Evolutionary conservation across 2,329 filamentous ascomycete genomes (phyloP), one percentile per base, ranked within the genome.

Genomic region (Exophiala aquamarina): DNA sequence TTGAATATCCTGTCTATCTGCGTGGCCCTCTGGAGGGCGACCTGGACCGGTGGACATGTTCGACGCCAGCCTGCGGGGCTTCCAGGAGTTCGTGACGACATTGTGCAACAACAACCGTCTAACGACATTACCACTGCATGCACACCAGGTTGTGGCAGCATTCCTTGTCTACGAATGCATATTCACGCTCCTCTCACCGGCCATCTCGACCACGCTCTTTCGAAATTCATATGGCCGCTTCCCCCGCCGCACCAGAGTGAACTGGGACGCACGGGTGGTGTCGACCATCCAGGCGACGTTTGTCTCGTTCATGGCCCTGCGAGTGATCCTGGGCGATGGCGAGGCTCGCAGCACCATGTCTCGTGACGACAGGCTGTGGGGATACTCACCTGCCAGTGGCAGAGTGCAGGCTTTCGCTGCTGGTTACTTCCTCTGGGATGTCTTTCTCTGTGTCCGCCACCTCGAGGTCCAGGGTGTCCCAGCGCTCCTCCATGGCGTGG

Each of bases 351-450:
- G 68, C 57, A 70, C 70, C 37, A 87, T 89, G 81, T 72, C 79
- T 59, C 81, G 78, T 71, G 74, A 83, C 59, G 81, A 83, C 63
- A 78, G 85, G 21, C 73, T 93, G 18, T 91, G 84, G 79, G 88
- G 86, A 21, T 93, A 94, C 63, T 87, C 83, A 6, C 85, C 86
- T 21, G 79, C 77, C 13, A 74, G 76, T 23, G 87, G 84, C 34
- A 77, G 92, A 73, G 79, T 91, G 44, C 86, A 90, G 67, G 84
- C 83, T 8, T 76, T 91, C 58, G 88, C 87, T 1, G 76, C 82
- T 17, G 89, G 89, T 8, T 94, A 94, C 66, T 94, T 94, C 63
- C 67, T 92, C 41, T 94, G 87, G 87, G 89, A 94, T 63, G 67
- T 93, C 41, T 70, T 83, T 55, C 77, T 90, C 53, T 90, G 86